Evolutionary conservation across 148 eudicot species (phyloP), one percentile per base, ranked within the genome.

Genomic region (Fallopia convolvulus): DNA sequence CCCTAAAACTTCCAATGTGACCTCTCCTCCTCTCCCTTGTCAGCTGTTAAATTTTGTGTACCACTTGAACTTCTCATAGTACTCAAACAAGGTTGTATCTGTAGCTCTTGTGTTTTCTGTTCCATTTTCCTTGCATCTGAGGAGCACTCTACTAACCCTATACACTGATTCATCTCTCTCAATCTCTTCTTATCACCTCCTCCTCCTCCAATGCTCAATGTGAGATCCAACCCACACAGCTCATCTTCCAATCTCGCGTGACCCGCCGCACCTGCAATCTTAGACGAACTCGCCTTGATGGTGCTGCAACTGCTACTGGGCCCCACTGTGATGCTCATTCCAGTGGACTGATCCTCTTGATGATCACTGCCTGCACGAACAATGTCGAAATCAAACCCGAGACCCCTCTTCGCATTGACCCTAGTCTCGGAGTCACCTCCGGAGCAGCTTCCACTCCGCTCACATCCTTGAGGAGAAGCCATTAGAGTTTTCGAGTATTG

Each of bases 171-270:
- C 30, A 6, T 52, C 17, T 73, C 75, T 32, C 20, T 73, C 53
- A 73, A 20, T 73, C 52, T 73, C 55, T 58, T 76, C 41, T 49
- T 76, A 30, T 30, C 23, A 13, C 48, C 77, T 11, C 66, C 21
- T 60, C 48, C 77, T 11, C 66, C 21, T 60, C 78, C 78, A 39
- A 76, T 76, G 40, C 78, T 76, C 52, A 76, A 44, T 21, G 78
- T 76, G n/a, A 76, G 72, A 61, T 76, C 78, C 52, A 76, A 39
- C 21, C 78, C 78, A 61, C 78, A 76, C 50, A 44, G 10, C 13
- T 76, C 78, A 9, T 76, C 78, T 15, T 60, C 41, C 36, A 39
- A 11, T 15, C 72, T 53, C 2, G 63, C 55, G 2, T 11, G 14
- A 56, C 56, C 26, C 17, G 30, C 26, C 17, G 30, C 5, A 8